Evolutionary conservation across 2,329 filamentous ascomycete species (phyloP).

Genomic region (Podosphaera leucotricha): DNA sequence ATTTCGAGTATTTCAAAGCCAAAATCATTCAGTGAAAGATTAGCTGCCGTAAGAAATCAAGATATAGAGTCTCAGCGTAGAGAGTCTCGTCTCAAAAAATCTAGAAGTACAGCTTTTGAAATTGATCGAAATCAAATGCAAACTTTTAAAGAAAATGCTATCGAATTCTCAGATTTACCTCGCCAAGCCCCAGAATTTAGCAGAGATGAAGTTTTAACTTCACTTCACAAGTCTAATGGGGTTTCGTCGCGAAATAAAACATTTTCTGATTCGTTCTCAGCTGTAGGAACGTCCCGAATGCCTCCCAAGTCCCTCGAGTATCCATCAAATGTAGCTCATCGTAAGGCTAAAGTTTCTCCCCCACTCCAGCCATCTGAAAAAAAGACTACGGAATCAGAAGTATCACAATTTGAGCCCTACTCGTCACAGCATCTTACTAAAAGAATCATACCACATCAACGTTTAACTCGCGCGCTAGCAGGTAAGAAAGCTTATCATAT

Average conservation of each 20-base stretch:
- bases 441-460: conserved; percentile 59
- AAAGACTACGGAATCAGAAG: conserved; percentile 19
- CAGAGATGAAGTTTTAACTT: conserved; percentile 33
- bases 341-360: background rate
- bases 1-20: conserved; percentile 19
- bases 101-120: conserved; percentile 31
- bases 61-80: conserved; percentile 27
- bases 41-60: conserved; percentile 43
- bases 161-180: conserved; percentile 27
- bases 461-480: conserved; percentile 53
- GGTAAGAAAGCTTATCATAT: conserved; percentile 57
- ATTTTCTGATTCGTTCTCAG: conserved; percentile 8
- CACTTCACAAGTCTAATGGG: conserved; percentile 12
- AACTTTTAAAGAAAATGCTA: conserved; percentile 31
- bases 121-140: conserved; percentile 35
- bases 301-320: background rate
- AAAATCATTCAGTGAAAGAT: conserved; percentile 57
- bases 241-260: conserved; percentile 21
- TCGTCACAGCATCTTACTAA: conserved; percentile 66
- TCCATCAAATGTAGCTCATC: background rate
- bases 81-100: conserved; percentile 26
- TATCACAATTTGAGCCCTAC: conserved; percentile 59
- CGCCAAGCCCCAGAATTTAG: conserved; percentile 29
- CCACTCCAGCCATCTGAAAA: background rate
- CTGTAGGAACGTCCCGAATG: conserved; percentile 3